Evolutionary conservation across 352 stramenopile species (phyloP).

Genomic region (Elongisporangium prolatum): DNA sequence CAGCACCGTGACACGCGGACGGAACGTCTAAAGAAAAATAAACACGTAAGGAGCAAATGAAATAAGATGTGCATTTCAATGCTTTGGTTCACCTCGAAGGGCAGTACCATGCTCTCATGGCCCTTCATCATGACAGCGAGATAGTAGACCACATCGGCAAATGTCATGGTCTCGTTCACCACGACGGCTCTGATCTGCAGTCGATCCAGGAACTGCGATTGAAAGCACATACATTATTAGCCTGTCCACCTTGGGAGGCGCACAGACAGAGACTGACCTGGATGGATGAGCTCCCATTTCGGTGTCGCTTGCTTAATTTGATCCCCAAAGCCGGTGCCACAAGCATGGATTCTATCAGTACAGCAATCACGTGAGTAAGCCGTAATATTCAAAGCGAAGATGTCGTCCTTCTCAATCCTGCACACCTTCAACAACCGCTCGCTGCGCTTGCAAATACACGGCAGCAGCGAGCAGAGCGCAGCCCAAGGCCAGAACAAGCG

Average conservation of each 20-base stretch:
- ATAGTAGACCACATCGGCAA: slow-evolving; percentile 77
- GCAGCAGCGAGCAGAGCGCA: background rate
- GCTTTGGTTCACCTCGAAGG: slow-evolving; percentile 55
- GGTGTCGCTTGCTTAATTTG: slow-evolving; percentile 55
- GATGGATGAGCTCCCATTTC: slow-evolving; percentile 33
- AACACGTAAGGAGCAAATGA: background rate
- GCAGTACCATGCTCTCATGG: slow-evolving; percentile 60
- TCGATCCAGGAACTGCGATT: slow-evolving; percentile 36
- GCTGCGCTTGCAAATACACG: background rate
- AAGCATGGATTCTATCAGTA: slow-evolving; percentile 57
- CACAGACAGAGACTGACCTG: slow-evolving; percentile 12
- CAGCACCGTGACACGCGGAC: slow-evolving; percentile 51
- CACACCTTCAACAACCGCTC: slow-evolving; percentile 18
- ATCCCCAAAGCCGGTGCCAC: slow-evolving; percentile 70
- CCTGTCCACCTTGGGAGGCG: too few species aligned
- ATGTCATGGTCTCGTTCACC: slow-evolving; percentile 80
- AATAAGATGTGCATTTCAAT: background rate
- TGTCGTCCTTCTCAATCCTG: background rate
- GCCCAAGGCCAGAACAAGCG: background rate
- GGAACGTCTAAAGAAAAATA: slow-evolving; percentile 43
- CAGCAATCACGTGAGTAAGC: background rate
- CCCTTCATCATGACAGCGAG: slow-evolving; percentile 74
- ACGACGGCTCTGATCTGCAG: slow-evolving; percentile 56
- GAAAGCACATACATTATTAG: background rate
- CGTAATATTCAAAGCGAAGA: too few species aligned